Conservation (phyloP, 352 stramenopile genomes). For the Phytophthora pini region DNA sequence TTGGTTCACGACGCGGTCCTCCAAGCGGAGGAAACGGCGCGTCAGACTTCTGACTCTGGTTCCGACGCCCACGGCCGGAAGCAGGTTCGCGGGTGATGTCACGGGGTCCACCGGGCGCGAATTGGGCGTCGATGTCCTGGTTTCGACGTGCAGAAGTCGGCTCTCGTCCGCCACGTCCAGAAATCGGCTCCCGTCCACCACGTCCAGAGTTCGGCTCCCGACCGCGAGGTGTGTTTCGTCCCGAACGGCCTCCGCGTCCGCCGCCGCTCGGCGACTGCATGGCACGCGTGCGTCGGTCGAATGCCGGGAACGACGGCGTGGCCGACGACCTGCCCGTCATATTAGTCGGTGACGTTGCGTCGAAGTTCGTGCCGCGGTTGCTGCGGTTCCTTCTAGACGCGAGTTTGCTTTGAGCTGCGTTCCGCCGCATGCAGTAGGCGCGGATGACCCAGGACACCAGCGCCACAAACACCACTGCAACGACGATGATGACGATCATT, state of each 20-base stretch:
- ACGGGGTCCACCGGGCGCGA: conserved; percentile 8
- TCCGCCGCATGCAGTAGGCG: conserved; percentile 32
- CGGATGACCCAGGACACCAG: conserved; percentile 38
- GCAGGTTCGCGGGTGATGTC: conserved; percentile 13
- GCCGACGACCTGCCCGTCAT: conserved; percentile 23
- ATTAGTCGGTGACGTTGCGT: conserved; percentile 34
- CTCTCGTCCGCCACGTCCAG: conserved; percentile 1
- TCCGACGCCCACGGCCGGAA: conserved; percentile 7
- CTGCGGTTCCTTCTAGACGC: conserved; percentile 12
- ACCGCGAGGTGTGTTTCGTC: conserved; percentile 8
- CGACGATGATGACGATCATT: conserved; percentile 37
- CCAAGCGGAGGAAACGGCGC: conserved; percentile 1
- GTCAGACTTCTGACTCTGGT: conserved; percentile 4
- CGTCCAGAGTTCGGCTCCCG: conserved; percentile 3
- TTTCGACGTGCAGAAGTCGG: conserved; percentile 17
- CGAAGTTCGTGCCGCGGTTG: conserved; percentile 13
- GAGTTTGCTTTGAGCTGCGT: conserved; percentile 20
- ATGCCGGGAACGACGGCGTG: conserved; percentile 41
- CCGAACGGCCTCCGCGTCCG: background rate
- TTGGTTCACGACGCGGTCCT: conserved; percentile 15
- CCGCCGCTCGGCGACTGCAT: conserved; percentile 21
- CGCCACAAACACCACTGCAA: conserved; percentile 39
- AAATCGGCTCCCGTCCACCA: conserved; percentile 4
- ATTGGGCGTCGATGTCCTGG: conserved; percentile 21
- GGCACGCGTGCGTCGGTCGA: conserved; percentile 31